phyloP scores from a whole-genome alignment of 768 basidiomycete genomes.

The Podaxis sp. region DNA sequence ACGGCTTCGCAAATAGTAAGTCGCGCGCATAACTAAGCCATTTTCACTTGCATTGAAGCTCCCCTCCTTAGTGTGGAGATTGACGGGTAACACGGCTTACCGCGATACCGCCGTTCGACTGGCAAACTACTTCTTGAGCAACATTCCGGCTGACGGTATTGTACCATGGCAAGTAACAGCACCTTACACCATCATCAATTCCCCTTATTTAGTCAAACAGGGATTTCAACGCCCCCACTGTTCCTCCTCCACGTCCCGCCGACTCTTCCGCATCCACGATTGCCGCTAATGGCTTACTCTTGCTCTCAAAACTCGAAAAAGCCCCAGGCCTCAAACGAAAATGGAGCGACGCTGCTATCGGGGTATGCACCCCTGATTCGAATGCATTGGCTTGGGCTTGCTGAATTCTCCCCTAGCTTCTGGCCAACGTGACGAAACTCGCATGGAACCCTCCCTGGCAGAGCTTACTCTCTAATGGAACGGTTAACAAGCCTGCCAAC shows the following conservation, averaged over 20 bases:
- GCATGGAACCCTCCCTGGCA: constrained; percentile 65
- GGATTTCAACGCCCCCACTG: constrained; percentile 72
- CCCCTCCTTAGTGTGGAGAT: constrained; percentile 51
- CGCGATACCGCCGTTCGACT: constrained; percentile 58
- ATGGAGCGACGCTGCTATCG: constrained; percentile 51
- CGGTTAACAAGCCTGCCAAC: constrained; percentile 55
- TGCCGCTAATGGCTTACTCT: constrained; percentile 56
- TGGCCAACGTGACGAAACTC: constrained; percentile 46
- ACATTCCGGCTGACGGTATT: constrained; percentile 59
- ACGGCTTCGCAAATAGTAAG: constrained; percentile 70
- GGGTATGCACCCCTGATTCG: constrained; percentile 31
- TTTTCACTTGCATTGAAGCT: background rate
- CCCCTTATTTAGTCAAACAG: constrained; percentile 30
- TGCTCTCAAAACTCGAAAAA: constrained; percentile 49
- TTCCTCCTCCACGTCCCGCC: constrained; percentile 53
- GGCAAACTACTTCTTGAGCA: constrained; percentile 59
- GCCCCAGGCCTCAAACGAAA: constrained; percentile 29
- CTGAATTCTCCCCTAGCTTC: constrained; percentile 31
- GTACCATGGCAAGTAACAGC: constrained; percentile 57
- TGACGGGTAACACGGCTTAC: constrained; percentile 50
- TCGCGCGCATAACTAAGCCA: constrained; percentile 12
- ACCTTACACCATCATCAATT: background rate
- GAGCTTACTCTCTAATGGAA: constrained; percentile 65
- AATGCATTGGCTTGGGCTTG: background rate
- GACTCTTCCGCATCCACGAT: constrained; percentile 74